phyloP scores from a whole-genome alignment of 78 protist species.

The Ministeria vibrans region DNA sequence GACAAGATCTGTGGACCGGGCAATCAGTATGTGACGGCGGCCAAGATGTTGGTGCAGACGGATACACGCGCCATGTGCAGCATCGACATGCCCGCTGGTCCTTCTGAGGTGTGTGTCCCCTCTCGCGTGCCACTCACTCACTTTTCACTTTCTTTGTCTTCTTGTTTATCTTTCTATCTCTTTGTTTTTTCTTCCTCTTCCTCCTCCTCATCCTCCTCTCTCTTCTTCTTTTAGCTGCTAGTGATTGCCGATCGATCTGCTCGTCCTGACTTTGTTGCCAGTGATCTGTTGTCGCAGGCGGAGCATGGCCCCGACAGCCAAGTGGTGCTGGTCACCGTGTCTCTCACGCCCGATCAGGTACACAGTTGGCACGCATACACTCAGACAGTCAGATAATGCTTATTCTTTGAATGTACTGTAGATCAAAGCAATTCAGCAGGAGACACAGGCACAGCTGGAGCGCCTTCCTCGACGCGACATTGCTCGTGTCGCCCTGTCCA shows the following conservation, averaged over 20 bases:
- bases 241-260: conserved; percentile 62
- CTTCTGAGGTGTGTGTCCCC: conserved; percentile 51
- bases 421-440: not conserved
- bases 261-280: conserved; percentile 51
- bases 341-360: not conserved
- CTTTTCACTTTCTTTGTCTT: not conserved
- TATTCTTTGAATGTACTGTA: not conserved
- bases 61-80: conserved; percentile 17
- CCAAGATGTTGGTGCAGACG: conserved; percentile 62
- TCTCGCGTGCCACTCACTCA: too few relatives aligned
- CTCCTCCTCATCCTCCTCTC: too few relatives aligned
- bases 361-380: not conserved
- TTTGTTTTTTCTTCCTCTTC: too few relatives aligned
- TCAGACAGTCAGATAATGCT: not conserved
- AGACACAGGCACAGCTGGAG: conserved; percentile 29
- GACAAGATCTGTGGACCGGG: conserved; percentile 64
- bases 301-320: conserved; percentile 63
- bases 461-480: conserved; percentile 31
- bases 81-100: conserved; percentile 85
- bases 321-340: conserved; percentile 26
- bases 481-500: conserved; percentile 28
- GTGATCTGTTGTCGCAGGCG: conserved; percentile 67
- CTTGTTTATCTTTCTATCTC: not conserved
- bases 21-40: conserved; percentile 73
- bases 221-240: not conserved